These are phyloP conservation scores for Trichosanthes truncata DNA, from an alignment of 306 rosid species.

Conservation along the genomic window DNA sequence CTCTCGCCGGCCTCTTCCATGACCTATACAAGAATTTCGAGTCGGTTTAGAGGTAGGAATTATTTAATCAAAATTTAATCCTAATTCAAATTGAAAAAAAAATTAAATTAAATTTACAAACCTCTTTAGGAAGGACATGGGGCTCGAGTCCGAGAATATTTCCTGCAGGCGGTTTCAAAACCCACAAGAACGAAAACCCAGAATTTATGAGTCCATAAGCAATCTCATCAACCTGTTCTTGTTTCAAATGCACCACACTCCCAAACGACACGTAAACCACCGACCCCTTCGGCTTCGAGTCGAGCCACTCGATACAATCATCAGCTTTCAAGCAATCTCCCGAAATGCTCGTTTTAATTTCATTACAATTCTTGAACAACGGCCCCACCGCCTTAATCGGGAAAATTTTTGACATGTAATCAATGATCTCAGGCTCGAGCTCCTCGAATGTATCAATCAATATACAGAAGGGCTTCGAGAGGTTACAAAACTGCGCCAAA, in stretches of 20 bases:
- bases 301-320: slow-evolving; percentile 22
- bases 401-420: neutral
- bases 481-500: slow-evolving; percentile 18
- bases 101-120: neutral
- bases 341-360: neutral
- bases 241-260: slow-evolving; percentile 19
- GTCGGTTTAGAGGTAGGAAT: no score
- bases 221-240: slow-evolving; percentile 27
- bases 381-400: slow-evolving; percentile 20
- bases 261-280: slow-evolving; percentile 35
- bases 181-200: slow-evolving; percentile 26
- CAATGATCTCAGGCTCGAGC: slow-evolving; percentile 14
- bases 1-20: slow-evolving; percentile 11
- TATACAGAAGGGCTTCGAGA: slow-evolving; percentile 18
- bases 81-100: no score
- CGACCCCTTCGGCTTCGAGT: slow-evolving; percentile 2
- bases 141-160: neutral
- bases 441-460: slow-evolving; percentile 25
- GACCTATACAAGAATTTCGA: neutral
- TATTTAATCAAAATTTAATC: no score
- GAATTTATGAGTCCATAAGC: slow-evolving; percentile 20
- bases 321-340: slow-evolving; percentile 10
- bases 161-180: slow-evolving; percentile 18
- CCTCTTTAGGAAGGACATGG: slow-evolving; percentile 14
- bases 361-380: slow-evolving; percentile 6